These are phyloP conservation scores for Nothopassalora personata DNA, from an alignment of 2,329 filamentous ascomycete genomes.

Conservation along the genomic window DNA sequence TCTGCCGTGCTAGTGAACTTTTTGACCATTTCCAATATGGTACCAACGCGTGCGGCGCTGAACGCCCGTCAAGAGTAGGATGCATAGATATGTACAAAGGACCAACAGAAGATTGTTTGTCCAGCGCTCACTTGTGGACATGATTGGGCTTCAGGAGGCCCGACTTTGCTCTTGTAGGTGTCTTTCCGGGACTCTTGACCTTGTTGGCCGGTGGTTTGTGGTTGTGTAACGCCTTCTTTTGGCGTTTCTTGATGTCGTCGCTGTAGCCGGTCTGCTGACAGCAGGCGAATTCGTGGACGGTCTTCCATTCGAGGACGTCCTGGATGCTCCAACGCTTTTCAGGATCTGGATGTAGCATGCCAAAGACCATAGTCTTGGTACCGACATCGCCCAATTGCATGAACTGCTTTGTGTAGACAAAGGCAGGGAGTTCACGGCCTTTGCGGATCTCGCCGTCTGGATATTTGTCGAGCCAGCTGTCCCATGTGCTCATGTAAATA, in stretches of 20 bases:
- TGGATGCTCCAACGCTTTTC: conserved; percentile 62
- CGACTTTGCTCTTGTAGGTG: background rate
- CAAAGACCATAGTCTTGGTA: conserved; percentile 65
- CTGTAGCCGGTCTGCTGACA: conserved; percentile 32
- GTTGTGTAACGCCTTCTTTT: conserved; percentile 40
- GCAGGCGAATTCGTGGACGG: conserved; percentile 37
- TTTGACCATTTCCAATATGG: background rate
- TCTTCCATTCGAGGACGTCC: conserved; percentile 55
- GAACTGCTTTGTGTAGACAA: conserved; percentile 65
- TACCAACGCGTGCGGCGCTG: background rate
- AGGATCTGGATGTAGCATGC: conserved; percentile 79
- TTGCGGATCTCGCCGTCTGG: conserved; percentile 48
- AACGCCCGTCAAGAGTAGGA: background rate
- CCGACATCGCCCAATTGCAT: conserved; percentile 59
- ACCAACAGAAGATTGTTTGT: background rate
- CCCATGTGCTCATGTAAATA: conserved; percentile 62
- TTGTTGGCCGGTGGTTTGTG: conserved; percentile 37
- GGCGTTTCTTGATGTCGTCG: conserved; percentile 31
- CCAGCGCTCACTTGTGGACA: conserved; percentile 3
- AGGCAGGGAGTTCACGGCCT: conserved; percentile 35
- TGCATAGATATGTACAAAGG: background rate
- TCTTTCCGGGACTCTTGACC: conserved; percentile 4
- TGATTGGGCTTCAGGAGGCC: conserved; percentile 8
- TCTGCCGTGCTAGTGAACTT: background rate
- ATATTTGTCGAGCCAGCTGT: conserved; percentile 58